A percentile compares a stretch with the other conserved stretches of the same genome.
These are phyloP conservation scores for Xerocomus nothofagi DNA, from an alignment of 1,284 basidiomycete genomes.

Conservation along the genomic window DNA sequence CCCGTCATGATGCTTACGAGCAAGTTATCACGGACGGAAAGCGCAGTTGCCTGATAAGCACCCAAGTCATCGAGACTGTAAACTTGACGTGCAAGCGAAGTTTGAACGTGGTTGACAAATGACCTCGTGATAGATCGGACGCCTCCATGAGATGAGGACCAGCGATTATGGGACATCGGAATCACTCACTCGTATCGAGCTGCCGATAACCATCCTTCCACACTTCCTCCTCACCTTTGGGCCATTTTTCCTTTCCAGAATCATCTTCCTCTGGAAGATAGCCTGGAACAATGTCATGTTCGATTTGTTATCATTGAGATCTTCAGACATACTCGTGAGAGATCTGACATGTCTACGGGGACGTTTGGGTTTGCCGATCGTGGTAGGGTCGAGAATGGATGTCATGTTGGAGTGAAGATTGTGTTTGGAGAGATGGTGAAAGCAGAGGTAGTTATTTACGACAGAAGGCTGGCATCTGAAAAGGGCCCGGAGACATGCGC, in stretches of 20 bases:
- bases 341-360: conserved; percentile 70
- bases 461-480: too few species aligned
- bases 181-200: conserved; percentile 54
- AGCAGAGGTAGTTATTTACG: not conserved
- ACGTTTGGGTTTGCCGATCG: conserved; percentile 60
- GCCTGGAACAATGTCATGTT: conserved; percentile 42
- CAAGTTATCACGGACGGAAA: conserved; percentile 84
- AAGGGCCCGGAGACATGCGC: not conserved
- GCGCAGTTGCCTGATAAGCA: conserved; percentile 77
- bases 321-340: conserved; percentile 55
- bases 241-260: conserved; percentile 80
- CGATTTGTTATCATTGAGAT: conserved; percentile 1
- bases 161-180: not conserved
- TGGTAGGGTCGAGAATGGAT: conserved; percentile 59
- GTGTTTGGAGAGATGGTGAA: not conserved
- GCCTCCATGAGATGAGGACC: conserved; percentile 40
- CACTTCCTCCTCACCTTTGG: conserved; percentile 74
- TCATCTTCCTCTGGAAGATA: conserved; percentile 75
- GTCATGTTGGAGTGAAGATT: conserved; percentile 38
- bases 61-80: conserved; percentile 84
- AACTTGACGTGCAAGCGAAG: conserved; percentile 83
- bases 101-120: conserved; percentile 85
- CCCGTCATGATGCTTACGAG: conserved; percentile 48
- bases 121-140: conserved; percentile 70
- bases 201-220: conserved; percentile 73